Base-by-base conservation (phyloP, 139 green algal genomes). In the Micractinium conductrix region DNA sequence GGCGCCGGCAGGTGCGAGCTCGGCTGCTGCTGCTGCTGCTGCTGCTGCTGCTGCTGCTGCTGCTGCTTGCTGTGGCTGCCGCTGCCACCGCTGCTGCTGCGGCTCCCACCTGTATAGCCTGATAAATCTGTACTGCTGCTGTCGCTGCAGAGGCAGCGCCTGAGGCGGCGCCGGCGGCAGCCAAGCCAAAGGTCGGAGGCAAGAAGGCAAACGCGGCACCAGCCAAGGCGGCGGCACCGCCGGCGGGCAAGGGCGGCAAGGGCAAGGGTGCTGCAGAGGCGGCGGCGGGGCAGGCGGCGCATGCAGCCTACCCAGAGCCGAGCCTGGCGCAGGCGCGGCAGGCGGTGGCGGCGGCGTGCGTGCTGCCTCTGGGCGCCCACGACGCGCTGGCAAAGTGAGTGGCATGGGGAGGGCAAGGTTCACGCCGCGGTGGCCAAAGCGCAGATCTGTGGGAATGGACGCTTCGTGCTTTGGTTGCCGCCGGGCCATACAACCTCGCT, bases 291-390 rank as follows among this genome's bases (percentile, higher is more conserved):
- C 40, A 43, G 72, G 83, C 7, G 21, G 67, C 30, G 26, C 5
- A 26, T 16, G 6, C 65, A 9, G 30, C 43, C 14, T 84, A 63
- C 60, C 89, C 92, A 0, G 93, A 97, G 84, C 88, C 91, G 48
- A 94, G 89, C 67, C 92, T 96, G 85, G 88, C 92, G 37, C 93
- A 96, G 82, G 85, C 95, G 38, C 90, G 93, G 14, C 90, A 96
- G 78, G 80, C 85, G n/a, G 53, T 98, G n/a, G 94, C 89, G 4
- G 94, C 96, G 87, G 95, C 92, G 88, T 93, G 83, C 81, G 85
- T 97, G 24, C 89, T 98, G 79, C 95, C 96, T 1, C 82, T 98
- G 68, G 94, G 90, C 44, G 92, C 72, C 6, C 44, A 60, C 42
- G 28, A 81, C 30, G 28, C 44, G 35, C 72, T 55, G 74, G 37